Base-by-base conservation (phyloP, 345 rosid species). In the Xanthoceras sorbifolium region DNA sequence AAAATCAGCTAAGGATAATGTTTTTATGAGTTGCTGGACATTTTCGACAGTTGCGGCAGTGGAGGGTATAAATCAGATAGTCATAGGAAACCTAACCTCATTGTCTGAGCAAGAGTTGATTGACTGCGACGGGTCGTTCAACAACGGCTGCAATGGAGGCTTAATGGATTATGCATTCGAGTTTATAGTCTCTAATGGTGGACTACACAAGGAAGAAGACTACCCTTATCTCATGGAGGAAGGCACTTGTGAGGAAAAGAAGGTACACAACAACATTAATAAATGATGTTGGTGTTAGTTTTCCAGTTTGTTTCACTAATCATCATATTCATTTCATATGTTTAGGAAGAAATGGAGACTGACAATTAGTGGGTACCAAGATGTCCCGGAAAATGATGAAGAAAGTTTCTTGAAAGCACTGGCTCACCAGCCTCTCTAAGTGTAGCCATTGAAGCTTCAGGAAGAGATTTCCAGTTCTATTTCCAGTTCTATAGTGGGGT, bases 131-230 rank as follows among this genome's bases (percentile, higher is more conserved):
- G 86, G 79, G 0, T 22, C 79, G 3, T 84, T 83, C 81, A 89
- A 94, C 89, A 88, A 89, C 54, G 98, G 98, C 18, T 92, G 98
- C 86, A 86, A 87, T 6, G 98, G 98, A 34, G 98, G 98, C 75
- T 89, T 92, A 12, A 92, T 94, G 97, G 98, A 94, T 77, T 86
- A 92, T 75, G 98, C 92, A 50, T 91, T 90, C 72, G 80, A 87
- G 75, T 94, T 85, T 83, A 91, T 94, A 74, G 86, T 85, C 60
- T 73, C 87, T 22, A 89, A 84, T 25, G 93, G 97, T 17, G 98
- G 98, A 46, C 86, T 94, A 22, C 94, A 87, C 74, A 79, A 86
- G 28, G 97, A 92, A 77, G 90, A 81, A 64, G 97, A 91, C 78
- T 94, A 94, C 74, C 97, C 97, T 28, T 92, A 91, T 80, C 38